phyloP scores from a whole-genome alignment of 768 basidiomycete species.

The Leccinum arenicola region DNA sequence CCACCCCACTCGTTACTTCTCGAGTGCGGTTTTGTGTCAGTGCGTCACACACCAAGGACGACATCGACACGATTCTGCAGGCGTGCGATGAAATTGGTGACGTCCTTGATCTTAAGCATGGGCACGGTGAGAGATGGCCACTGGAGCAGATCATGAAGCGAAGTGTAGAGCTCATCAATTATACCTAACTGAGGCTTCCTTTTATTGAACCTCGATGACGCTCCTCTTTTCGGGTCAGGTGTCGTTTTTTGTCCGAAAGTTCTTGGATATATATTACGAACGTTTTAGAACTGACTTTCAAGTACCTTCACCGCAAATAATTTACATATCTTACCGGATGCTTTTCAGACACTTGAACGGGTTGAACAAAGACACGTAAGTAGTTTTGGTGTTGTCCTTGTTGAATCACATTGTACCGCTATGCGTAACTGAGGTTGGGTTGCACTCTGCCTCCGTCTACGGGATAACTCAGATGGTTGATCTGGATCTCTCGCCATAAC shows the following conservation, averaged over 20 bases:
- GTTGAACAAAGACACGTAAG: background rate
- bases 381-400: background rate
- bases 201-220: background rate
- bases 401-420: background rate
- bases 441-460: too few species aligned
- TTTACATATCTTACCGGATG: constrained; percentile 22
- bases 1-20: constrained; percentile 83
- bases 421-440: background rate
- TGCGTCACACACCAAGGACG: constrained; percentile 95
- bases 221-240: constrained; percentile 1
- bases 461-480: too few species aligned
- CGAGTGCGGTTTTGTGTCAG: constrained; percentile 94
- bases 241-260: constrained; percentile 4
- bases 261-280: constrained; percentile 26
- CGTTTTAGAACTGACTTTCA: constrained; percentile 11
- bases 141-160: constrained; percentile 68
- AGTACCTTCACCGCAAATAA: constrained; percentile 27
- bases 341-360: constrained; percentile 4
- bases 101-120: constrained; percentile 86
- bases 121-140: constrained; percentile 66
- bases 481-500: too few species aligned
- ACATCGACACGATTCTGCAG: constrained; percentile 79
- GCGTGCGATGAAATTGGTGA: constrained; percentile 94
- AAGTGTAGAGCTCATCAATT: constrained; percentile 72
- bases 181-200: constrained; percentile 14